Evolutionary conservation across 1,139 yeast species (phyloP).

Genomic region (Kurtzmaniella quercitrusa): DNA sequence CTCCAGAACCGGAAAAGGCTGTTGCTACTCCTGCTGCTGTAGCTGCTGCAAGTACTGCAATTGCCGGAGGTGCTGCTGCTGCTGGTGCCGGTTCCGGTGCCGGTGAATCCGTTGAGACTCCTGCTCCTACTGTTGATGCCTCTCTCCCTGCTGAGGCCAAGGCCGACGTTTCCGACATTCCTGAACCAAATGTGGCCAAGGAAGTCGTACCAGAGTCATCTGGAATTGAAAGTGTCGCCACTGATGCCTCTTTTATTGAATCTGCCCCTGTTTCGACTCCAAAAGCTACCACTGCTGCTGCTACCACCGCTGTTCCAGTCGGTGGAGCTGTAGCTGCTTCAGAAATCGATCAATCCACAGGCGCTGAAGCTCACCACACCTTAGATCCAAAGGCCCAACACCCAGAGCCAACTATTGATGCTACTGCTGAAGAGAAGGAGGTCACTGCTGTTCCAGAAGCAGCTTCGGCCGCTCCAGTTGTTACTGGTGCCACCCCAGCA

Average conservation of each 20-base stretch:
- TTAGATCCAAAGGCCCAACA: constrained; percentile 26
- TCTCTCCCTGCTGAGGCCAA: constrained; percentile 52
- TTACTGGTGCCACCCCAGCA: constrained; percentile 8
- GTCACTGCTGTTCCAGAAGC: constrained; percentile 11
- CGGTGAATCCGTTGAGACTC: constrained; percentile 18
- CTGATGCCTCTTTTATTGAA: constrained; percentile 4
- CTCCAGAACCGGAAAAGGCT: constrained; percentile 34
- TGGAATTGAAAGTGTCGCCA: background rate
- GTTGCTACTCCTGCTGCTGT: constrained; percentile 28
- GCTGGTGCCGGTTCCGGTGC: constrained; percentile 10
- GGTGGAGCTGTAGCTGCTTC: constrained; percentile 17
- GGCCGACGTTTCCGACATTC: no score
- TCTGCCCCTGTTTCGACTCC: constrained; percentile 1
- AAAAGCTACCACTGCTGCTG: constrained; percentile 1
- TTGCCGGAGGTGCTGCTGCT: constrained; percentile 8
- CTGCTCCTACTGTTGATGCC: constrained; percentile 43
- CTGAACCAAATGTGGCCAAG: constrained; percentile 35
- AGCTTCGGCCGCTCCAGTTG: constrained; percentile 7
- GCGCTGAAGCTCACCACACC: constrained; percentile 18
- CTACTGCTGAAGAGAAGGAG: constrained; percentile 19
- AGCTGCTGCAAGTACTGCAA: constrained; percentile 55
- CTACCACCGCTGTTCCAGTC: constrained; percentile 1
- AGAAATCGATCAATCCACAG: constrained; percentile 46
- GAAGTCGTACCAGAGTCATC: constrained; percentile 15
- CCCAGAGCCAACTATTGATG: constrained; percentile 6